Evolutionary conservation across 169 alveolate species (phyloP), one percentile per base, ranked within the genome.

Genomic region (Plasmodium falciparum): DNA sequence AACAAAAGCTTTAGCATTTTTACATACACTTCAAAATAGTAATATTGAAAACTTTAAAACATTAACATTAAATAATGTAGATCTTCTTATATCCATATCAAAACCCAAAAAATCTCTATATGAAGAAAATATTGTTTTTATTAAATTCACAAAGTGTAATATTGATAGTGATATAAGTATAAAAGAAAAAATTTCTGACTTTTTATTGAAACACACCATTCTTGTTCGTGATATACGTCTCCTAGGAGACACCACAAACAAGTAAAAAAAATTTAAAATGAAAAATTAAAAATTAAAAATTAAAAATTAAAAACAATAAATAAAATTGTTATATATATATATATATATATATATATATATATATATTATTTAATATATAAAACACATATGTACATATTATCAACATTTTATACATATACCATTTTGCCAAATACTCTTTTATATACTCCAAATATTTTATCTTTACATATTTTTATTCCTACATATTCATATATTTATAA

Each of bases 51-150:
- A 52, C 13, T 78, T 49, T 59, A 78, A 78, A 63, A 78, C 6
- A 13, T 78, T 78, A 33, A 50, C 5, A 1, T 8, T 78, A 50
- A 50, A 66, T 24, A 59, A 47, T 20, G 62, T 29, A 0, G 26
- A 43, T 54, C 80, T 78, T 1, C 67, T 59, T 78, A 39, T 52
- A 9, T 69, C 65, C 17, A 39, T 93, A n/a, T 91, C 94, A 29
- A 91, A 93, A 11, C 93, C 96, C 0, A 33, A 89, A n/a, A 93
- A 83, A 59, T 61, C 83, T 22, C 74, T 93, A n/a, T 93, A 85
- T 65, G 96, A 93, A 74, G 95, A 93, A 71, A 91, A 74, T 54
- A 93, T 83, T 24, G 54, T 93, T 73, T 93, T 93, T 61, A 92
- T 93, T 61, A 91, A 91, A 73, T 71, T 88, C 22, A 59, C 88